Evolutionary conservation across 176 grass and related monocot genomes (phyloP).

Genomic region (Areca catechu): DNA sequence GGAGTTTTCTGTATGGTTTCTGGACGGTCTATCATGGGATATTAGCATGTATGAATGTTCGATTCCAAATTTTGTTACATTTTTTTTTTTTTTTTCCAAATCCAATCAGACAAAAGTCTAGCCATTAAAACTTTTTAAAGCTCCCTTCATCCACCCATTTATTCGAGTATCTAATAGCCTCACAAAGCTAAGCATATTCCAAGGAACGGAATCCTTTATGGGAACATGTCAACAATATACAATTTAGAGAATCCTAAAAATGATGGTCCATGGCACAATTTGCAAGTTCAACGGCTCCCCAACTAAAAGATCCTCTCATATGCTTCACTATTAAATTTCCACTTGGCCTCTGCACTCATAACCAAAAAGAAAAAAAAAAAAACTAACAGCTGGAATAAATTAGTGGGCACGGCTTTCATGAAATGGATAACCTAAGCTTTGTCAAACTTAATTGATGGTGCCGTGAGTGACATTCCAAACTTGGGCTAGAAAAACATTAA

Average conservation of each 20-base stretch:
- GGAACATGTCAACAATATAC: constrained; percentile 3
- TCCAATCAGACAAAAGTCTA: too few species aligned
- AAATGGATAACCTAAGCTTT: constrained; percentile 65
- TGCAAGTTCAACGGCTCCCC: constrained; percentile 41
- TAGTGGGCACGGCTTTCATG: constrained; percentile 27
- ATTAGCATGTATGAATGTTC: too few species aligned
- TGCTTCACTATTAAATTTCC: constrained; percentile 9
- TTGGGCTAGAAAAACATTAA: neutral
- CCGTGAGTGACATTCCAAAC: constrained; percentile 52
- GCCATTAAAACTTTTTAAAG: too few species aligned
- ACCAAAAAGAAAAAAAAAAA: constrained; percentile 17
- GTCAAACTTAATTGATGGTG: constrained; percentile 36
- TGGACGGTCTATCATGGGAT: too few species aligned
- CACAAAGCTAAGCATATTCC: too few species aligned
- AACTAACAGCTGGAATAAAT: constrained; percentile 23
- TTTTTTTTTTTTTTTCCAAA: too few species aligned
- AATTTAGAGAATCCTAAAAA: constrained; percentile 33
- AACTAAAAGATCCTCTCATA: constrained; percentile 34
- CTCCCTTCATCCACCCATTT: too few species aligned
- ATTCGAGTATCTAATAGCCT: too few species aligned
- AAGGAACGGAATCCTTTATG: too few species aligned
- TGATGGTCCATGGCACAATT: constrained; percentile 39
- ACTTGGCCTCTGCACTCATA: constrained; percentile 12
- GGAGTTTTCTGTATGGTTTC: too few species aligned
- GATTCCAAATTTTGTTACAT: too few species aligned